phyloP scores from a whole-genome alignment of 1,139 yeast species.

The Candida tetrigidarum region DNA sequence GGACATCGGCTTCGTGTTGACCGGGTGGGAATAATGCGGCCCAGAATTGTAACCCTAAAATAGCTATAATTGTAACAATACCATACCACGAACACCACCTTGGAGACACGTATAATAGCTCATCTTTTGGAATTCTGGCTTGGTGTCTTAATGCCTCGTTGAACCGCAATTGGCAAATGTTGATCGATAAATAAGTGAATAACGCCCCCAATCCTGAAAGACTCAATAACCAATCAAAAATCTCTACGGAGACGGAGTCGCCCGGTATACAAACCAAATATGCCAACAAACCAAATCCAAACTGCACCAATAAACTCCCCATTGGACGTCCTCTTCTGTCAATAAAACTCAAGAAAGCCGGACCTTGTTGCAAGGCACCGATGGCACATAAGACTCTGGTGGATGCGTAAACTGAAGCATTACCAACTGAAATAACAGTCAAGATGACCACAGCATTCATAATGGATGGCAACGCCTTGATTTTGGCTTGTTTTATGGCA shows the following conservation, averaged over 20 bases:
- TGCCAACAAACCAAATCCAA: constrained; percentile 32
- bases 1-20: constrained; percentile 26
- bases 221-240: constrained; percentile 29
- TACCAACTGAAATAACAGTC: constrained; percentile 38
- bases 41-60: constrained; percentile 41
- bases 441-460: constrained; percentile 37
- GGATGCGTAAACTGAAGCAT: constrained; percentile 41
- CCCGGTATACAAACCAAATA: constrained; percentile 37
- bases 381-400: constrained; percentile 39
- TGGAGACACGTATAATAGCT: constrained; percentile 32
- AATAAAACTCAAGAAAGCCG: constrained; percentile 32
- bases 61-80: constrained; percentile 26
- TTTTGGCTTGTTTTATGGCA: constrained; percentile 37
- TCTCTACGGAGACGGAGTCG: constrained; percentile 18
- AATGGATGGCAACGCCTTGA: constrained; percentile 36
- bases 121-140: constrained; percentile 35
- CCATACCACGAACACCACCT: constrained; percentile 38
- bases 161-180: constrained; percentile 36
- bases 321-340: constrained; percentile 40
- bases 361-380: constrained; percentile 40
- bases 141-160: constrained; percentile 30
- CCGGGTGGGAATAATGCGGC: constrained; percentile 44
- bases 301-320: constrained; percentile 31
- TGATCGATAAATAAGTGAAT: constrained; percentile 34
- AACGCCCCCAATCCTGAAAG: constrained; percentile 28